phyloP scores from a whole-genome alignment of 352 stramenopile genomes.

The Globisporangium barbulae region DNA sequence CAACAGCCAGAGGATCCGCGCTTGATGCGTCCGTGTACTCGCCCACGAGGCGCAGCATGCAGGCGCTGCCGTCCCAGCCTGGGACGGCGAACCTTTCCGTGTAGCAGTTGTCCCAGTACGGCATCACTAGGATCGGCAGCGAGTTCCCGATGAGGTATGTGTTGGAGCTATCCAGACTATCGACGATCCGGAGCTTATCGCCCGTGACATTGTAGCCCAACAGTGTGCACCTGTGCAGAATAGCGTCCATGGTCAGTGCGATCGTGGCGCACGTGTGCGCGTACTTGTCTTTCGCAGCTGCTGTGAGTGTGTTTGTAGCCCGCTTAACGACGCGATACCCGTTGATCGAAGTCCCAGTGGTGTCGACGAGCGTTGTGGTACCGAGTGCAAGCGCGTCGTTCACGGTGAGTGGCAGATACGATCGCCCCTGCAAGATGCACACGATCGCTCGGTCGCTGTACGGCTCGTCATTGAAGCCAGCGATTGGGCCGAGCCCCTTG shows the following conservation, averaged over 20 bases:
- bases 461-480: constrained; percentile 31
- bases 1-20: background rate
- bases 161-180: constrained; percentile 13
- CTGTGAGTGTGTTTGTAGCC: background rate
- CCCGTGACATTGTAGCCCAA: constrained; percentile 28
- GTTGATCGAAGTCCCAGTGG: constrained; percentile 6
- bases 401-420: constrained; percentile 37
- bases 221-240: constrained; percentile 14
- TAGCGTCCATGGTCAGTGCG: constrained; percentile 22
- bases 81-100: constrained; percentile 8
- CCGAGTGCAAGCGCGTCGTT: constrained; percentile 23
- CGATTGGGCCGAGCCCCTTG: constrained; percentile 2
- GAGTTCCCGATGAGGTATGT: constrained; percentile 6
- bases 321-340: constrained; percentile 16
- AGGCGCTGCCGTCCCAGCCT: constrained; percentile 14
- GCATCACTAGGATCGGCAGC: constrained; percentile 17
- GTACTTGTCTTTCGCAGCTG: constrained; percentile 1
- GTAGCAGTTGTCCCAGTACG: constrained; percentile 15
- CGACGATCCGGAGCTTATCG: constrained; percentile 24
- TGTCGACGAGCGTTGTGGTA: constrained; percentile 4
- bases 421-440: constrained; percentile 35
- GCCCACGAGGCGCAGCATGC: constrained; percentile 14
- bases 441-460: constrained; percentile 42
- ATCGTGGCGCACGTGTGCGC: constrained; percentile 12
- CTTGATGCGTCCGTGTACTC: background rate